Evolutionary conservation across 805 yeast species (phyloP).

Genomic region (Candida hispaniensis): DNA sequence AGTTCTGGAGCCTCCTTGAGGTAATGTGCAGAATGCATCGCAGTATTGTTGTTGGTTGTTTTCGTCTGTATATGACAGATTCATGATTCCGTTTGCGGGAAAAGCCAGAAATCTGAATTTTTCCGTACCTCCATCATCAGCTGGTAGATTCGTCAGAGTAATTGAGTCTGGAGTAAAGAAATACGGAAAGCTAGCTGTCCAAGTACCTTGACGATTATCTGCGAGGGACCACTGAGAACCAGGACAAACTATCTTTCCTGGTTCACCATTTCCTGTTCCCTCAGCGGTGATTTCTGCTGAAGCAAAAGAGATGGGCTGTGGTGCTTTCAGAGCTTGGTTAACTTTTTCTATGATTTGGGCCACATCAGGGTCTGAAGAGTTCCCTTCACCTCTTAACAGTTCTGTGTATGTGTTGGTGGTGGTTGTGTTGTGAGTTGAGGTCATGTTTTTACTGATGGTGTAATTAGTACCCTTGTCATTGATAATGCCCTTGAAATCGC

Average conservation of each 20-base stretch:
- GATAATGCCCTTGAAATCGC: slow-evolving; percentile 56
- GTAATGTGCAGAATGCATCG: slow-evolving; percentile 83
- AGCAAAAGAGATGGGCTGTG: slow-evolving; percentile 22
- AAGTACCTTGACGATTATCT: slow-evolving; percentile 45
- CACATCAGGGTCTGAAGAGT: slow-evolving; percentile 43
- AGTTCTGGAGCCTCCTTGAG: slow-evolving; percentile 46
- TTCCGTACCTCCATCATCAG: slow-evolving; percentile 38
- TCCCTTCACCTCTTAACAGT: too few relatives aligned
- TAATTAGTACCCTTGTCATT: slow-evolving; percentile 31
- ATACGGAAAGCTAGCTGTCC: slow-evolving; percentile 51
- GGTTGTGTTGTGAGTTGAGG: slow-evolving; percentile 4
- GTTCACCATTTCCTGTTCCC: slow-evolving; percentile 19
- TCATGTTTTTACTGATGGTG: slow-evolving; percentile 6
- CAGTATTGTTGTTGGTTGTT: slow-evolving; percentile 51
- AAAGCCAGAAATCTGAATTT: slow-evolving; percentile 61
- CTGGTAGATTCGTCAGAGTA: slow-evolving; percentile 54
- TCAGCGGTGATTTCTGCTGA: slow-evolving; percentile 22
- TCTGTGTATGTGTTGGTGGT: too few relatives aligned
- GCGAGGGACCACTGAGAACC: slow-evolving; percentile 42
- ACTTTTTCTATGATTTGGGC: slow-evolving; percentile 24
- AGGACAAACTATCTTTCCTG: slow-evolving; percentile 47
- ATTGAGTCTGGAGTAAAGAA: slow-evolving; percentile 57
- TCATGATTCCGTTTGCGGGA: slow-evolving; percentile 86
- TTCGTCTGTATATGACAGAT: slow-evolving; percentile 76
- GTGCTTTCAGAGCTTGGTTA: slow-evolving; percentile 36